Evolutionary conservation across 352 stramenopile genomes (phyloP), one percentile per base, ranked within the genome.

Genomic region (Albugo candida): DNA sequence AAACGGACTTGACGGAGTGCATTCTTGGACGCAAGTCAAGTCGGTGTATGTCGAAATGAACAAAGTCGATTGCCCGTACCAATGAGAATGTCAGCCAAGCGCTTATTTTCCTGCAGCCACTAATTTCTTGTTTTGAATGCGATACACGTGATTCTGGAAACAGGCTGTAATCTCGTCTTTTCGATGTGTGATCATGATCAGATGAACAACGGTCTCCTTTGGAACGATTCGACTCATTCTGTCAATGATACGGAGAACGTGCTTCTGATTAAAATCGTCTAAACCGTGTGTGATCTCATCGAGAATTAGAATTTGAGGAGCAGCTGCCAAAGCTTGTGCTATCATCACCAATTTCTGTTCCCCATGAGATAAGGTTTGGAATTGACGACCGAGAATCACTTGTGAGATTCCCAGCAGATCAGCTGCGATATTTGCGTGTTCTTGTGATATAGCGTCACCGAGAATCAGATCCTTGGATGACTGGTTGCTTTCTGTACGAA

Each of bases 151-250:
- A 3, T 3, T 3, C 17, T 59, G 65, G 53, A 95, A 88, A 45
- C 72, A 84, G 4, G 66, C 59, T 14, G 79, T 67, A 46, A 94
- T 76, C 55, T 96, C 86, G 49, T 96, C 83, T 27, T 88, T 66
- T 54, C 96, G 82, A 60, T 97, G 87, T 38, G 85, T 95, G 41
- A 97, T 92, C 35, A 95, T 73, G 24, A 97, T 67, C 53, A 95
- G 52, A 39, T 81, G 69, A 4, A 70, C 72, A 27, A 70, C 48
- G 36, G 68, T 75, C 17, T 43, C 20, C 38, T 43, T 19, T 8
- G 17, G 38, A 43, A 19, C 20, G 17, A 43, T 19, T 24, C 17
- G 17, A 19, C 73, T 70, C 19, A 96, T 72, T 31, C 65, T 52
- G 51, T 94, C 64, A 1, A 95, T 54, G 1, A 94, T 59, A 14